Evolutionary conservation across 371 early-diverging fungal genomes (phyloP), one percentile per base, ranked within the genome.

Genomic region (Mortierella sp.): DNA sequence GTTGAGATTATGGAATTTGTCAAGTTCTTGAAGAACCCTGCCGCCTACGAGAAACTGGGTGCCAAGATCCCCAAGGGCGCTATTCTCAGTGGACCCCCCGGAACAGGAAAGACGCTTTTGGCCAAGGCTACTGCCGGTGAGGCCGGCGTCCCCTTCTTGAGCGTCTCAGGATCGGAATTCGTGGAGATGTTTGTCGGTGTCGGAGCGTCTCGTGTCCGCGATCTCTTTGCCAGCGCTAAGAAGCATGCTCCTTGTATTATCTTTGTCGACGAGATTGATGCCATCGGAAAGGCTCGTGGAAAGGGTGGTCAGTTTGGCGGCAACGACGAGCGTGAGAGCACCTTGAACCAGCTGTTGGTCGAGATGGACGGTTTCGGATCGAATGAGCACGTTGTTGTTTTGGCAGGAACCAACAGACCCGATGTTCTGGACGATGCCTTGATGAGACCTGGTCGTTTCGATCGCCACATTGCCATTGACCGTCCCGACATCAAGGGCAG

Each of bases 1-100:
- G 97, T 98, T 78, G 99, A 99, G 90, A 99, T 99, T 75, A 99
- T 99, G 98, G 99, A 99, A 91, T 99, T 99, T 95, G 99, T 99
- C 74, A 99, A 99, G 89, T 99, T 99, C 87, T 91, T 99, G 75
- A 99, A 99, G 89, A 96, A 99, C 85, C 99, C 99, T 18, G 95
- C 91, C 46, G 90, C 93, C 24, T 99, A 98, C 89, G 98, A 98
- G 87, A 93, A 95, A 75, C 92, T 99, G 75, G 99, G 99, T 32
- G 99, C 99, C 75, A 99, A 98, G 89, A 99, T 99, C 77, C 99
- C 99, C 41, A 99, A 98, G 89, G 99, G 99, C 46, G 99, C 99
- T 21, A 98, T 99, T 76, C 91, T 99, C 29, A 97, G 97, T 74
- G 99, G 99, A 4, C 98, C 99, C 24, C 99, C 99, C 10, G 99